phyloP scores from a whole-genome alignment of 2,329 filamentous ascomycete species.

The Xylaria arbuscula region DNA sequence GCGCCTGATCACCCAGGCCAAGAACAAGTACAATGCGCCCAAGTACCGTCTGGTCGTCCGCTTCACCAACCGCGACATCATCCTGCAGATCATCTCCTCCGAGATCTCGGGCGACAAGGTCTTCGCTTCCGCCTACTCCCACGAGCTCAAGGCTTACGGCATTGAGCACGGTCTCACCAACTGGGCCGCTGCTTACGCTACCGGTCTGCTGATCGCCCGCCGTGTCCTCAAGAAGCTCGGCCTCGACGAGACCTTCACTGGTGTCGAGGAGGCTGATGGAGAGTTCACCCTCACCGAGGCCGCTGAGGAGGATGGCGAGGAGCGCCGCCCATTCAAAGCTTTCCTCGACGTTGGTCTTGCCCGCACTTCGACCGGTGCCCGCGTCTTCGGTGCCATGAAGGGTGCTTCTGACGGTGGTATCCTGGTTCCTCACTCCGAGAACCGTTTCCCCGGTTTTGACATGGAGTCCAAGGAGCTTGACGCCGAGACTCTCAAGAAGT shows the following conservation, averaged over 20 bases:
- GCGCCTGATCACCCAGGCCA: slow-evolving; percentile 99
- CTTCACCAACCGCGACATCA: slow-evolving; percentile 99
- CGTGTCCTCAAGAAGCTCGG: slow-evolving; percentile 97
- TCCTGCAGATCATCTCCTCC: slow-evolving; percentile 95
- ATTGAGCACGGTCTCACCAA: slow-evolving; percentile 99
- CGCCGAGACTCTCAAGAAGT: slow-evolving; percentile 95
- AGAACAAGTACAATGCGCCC: slow-evolving; percentile 99
- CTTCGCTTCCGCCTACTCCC: slow-evolving; percentile 89
- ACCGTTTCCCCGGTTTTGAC: slow-evolving; percentile 99
- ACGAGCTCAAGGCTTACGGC: slow-evolving; percentile 98
- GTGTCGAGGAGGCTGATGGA: slow-evolving; percentile 96
- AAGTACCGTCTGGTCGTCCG: slow-evolving; percentile 99
- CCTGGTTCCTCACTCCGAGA: slow-evolving; percentile 97
- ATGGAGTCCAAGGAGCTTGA: slow-evolving; percentile 98
- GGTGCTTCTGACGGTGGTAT: slow-evolving; percentile 98
- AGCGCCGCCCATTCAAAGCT: slow-evolving; percentile 99
- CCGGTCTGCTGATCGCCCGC: slow-evolving; percentile 95
- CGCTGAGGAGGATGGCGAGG: slow-evolving; percentile 86
- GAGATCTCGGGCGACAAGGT: slow-evolving; percentile 99
- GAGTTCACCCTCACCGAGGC: slow-evolving; percentile 97
- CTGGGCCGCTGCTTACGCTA: slow-evolving; percentile 98
- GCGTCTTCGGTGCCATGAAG: slow-evolving; percentile 99
- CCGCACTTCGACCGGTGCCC: slow-evolving; percentile 97
- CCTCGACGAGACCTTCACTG: slow-evolving; percentile 89
- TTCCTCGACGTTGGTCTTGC: slow-evolving; percentile 97